Base-by-base conservation (phyloP, 2,329 filamentous ascomycete species). In the Parastagonospora nodorum region DNA sequence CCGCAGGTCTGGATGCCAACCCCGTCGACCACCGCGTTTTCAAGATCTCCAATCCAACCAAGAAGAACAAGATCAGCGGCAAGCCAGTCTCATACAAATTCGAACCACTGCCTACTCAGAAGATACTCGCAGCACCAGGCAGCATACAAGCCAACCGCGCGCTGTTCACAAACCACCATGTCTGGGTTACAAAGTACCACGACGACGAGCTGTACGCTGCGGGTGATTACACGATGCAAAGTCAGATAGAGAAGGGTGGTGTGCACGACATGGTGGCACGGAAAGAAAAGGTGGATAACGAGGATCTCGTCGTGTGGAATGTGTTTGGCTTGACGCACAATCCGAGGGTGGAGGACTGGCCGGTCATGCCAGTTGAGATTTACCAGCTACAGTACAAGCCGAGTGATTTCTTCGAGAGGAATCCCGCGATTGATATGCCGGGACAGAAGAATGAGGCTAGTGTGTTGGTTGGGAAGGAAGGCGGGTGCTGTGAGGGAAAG, bases 391-490 rank as follows among this genome's bases (percentile, higher is more conserved):
- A 77, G 24, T 69, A 82, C 45, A 75, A 77, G 35, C 80, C 81
- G 0, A 72, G 75, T 8, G 80, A 84, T 57, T 83, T 84, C 73
- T 84, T 83, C 55, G 75, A 74, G 2, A 73, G 67, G 28, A 84
- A 83, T 43, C 81, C 81, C 0, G 76, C 77, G 4, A 75, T 83
- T 44, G 80, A 83, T 67, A 79, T 84, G 16, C 80, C 80, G 2
- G 64, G 61, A 7, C 55, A 51, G n/a, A 70, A 66, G 62, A 73
- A 73, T 10, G 33, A 57, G 8, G 59, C 68, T 0, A 63, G 56
- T 29, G 67, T 72, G 28, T 43, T 73, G 42, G 64, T 67, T 6
- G 54, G 39, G 30, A 66, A 66, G 36, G 64, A 64, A 0, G 69
- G 65, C 41, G 48, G 37, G 7, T 53, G 52, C 33, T 44, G 42